Conservation (phyloP, 2,329 filamentous ascomycete species). For the Hypoxylon sp. region DNA sequence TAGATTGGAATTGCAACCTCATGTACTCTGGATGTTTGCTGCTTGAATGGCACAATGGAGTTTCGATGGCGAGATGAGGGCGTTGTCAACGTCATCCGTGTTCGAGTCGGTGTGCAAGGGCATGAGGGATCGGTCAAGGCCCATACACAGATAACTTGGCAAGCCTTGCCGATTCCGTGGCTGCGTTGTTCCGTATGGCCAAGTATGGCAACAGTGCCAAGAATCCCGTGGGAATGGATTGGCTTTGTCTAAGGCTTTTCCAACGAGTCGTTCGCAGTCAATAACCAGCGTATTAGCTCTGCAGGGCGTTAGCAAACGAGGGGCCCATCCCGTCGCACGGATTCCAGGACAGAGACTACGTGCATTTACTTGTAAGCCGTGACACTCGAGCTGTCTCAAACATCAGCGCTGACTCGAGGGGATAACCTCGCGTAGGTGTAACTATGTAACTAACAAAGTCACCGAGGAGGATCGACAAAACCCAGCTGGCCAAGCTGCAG, state of each 20-base stretch:
- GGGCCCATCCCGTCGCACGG: slow-evolving; percentile 17
- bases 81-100: slow-evolving; percentile 34
- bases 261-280: slow-evolving; percentile 17
- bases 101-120: slow-evolving; percentile 35
- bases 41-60: background rate
- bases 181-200: slow-evolving; percentile 19
- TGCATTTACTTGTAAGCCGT: slow-evolving; percentile 15
- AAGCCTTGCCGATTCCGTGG: slow-evolving; percentile 18
- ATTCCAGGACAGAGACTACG: background rate
- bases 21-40: slow-evolving; percentile 27
- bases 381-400: slow-evolving; percentile 23
- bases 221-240: slow-evolving; percentile 34
- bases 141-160: slow-evolving; percentile 7
- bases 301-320: slow-evolving; percentile 32
- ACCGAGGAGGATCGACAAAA: slow-evolving; percentile 27
- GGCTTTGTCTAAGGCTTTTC: slow-evolving; percentile 12
- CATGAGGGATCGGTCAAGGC: slow-evolving; percentile 31
- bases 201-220: slow-evolving; percentile 33
- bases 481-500: slow-evolving; percentile 28
- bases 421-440: background rate
- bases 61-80: slow-evolving; percentile 20
- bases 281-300: slow-evolving; percentile 12
- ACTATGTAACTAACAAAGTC: slow-evolving; percentile 11
- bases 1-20: slow-evolving; percentile 25
- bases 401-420: slow-evolving; percentile 1